These are phyloP conservation scores for Hirsutella rhossiliensis DNA, from an alignment of 2,329 filamentous ascomycete genomes.

Conservation along the genomic window DNA sequence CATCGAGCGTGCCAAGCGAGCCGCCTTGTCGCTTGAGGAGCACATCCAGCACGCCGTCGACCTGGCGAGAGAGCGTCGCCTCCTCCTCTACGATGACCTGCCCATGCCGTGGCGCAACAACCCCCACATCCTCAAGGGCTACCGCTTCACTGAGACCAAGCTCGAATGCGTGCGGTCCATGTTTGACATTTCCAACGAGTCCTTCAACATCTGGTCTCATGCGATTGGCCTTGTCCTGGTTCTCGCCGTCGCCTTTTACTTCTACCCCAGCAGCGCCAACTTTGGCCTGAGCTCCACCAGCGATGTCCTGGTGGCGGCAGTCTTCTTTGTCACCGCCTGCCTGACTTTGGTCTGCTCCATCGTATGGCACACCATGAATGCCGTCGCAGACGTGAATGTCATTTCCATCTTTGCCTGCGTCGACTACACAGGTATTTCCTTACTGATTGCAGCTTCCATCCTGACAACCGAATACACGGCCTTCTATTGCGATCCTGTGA, in stretches of 20 bases:
- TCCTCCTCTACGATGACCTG: constrained; percentile 82
- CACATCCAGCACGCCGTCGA: constrained; percentile 69
- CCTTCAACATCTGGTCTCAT: constrained; percentile 97
- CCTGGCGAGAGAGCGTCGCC: constrained; percentile 64
- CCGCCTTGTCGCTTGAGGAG: constrained; percentile 71
- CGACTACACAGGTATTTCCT: constrained; percentile 93
- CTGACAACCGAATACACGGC: constrained; percentile 98
- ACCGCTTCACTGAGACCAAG: constrained; percentile 88
- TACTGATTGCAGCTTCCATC: constrained; percentile 90
- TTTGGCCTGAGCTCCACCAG: constrained; percentile 78
- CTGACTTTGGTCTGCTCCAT: constrained; percentile 92
- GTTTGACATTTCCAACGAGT: constrained; percentile 80
- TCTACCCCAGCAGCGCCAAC: constrained; percentile 80
- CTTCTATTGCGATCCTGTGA: constrained; percentile 91
- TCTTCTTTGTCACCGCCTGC: constrained; percentile 93
- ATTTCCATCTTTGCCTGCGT: constrained; percentile 96
- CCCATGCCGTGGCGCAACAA: constrained; percentile 91
- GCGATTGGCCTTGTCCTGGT: constrained; percentile 80
- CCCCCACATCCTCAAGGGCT: constrained; percentile 81
- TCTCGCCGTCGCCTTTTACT: constrained; percentile 82
- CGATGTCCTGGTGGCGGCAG: constrained; percentile 80
- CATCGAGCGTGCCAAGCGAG: constrained; percentile 69
- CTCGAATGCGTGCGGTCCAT: constrained; percentile 77
- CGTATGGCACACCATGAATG: constrained; percentile 98
- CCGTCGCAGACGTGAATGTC: constrained; percentile 77